Base-by-base conservation (phyloP, 495 filamentous ascomycete genomes). In the Xylaria acuta region DNA sequence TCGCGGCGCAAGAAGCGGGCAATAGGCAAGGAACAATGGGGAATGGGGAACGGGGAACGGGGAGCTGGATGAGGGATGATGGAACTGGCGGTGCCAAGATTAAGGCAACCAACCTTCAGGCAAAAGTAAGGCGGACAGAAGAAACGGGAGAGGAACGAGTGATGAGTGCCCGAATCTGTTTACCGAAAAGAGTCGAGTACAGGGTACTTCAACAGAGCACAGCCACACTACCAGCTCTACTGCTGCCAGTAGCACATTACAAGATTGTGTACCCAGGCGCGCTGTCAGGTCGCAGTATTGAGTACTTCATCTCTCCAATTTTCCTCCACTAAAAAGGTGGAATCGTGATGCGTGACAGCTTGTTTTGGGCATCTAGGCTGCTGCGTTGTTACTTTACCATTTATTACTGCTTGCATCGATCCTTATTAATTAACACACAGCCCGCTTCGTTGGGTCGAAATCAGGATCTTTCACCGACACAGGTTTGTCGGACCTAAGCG, bases 91-190 rank as follows among this genome's bases (percentile, higher is more conserved):
- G 32, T 32, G 59, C 66, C 72, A 73, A 73, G 62, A 60, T 65
- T 64, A 73, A 68, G 67, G 62, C 69, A 67, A 62, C 60, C 59
- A 40, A 18, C 47, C 38, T 47, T 49, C 54, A 64, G 73, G 51
- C 67, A 58, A 75, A 76, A 80, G 77, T 82, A 78, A 80, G 77
- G 80, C 80, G 78, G 72, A 51, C 75, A 32, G 63, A 34, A 51
- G 43, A 30, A 16, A 45, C 32, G 20, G 32, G 9, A 22, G 32
- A 22, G 36, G 47, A 51, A 41, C 4, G 25, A 20, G 14, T 3
- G 43, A 45, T 14, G 58, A 51, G 2, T 6, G 41, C 56, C 53
- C 51, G 34, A 69, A 43, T 25, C 65, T 32, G 47, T 14, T 56
- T 18, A 67, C 65, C 65, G 49, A 67, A 54, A 67, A 56, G 38